Base-by-base conservation (phyloP, 2,329 filamentous ascomycete species). In the Cladorrhinum sp. region DNA sequence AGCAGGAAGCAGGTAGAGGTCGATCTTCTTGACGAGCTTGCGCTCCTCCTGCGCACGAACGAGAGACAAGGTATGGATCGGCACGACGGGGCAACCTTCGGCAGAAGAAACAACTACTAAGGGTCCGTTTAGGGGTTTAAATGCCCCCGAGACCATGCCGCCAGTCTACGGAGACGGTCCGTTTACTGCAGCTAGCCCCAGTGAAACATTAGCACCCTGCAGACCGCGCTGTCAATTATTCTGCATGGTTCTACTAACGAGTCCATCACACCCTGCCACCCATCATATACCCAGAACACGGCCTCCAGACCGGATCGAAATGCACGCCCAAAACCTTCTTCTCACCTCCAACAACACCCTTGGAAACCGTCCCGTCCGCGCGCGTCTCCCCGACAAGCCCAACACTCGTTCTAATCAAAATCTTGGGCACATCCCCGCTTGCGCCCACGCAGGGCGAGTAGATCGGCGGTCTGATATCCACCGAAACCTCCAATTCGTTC, bases 1-100 rank as follows among this genome's bases (percentile, higher is more conserved):
- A 84, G 70, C 73, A 3, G 77, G 77, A n/a, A 66, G 48, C n/a
- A 66, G 56, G 36, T 36, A 51, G 36, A 79, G 66, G 5, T 75
- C 68, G 67, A 79, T 68, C 60, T 67, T 66, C 12, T 61, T 52
- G 46, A 67, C 57, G 14, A 67, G 61, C 52, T 57, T 60, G 21
- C 42, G 58, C 55, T 68, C 66, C 12, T 59, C 62, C 48, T 60
- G 58, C 2, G 55, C n/a, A n/a, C n/a, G n/a, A n/a, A n/a, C n/a
- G n/a, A n/a, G n/a, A n/a, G n/a, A n/a, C n/a, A n/a, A n/a, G n/a
- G n/a, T n/a, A n/a, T n/a, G n/a, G n/a, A n/a, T n/a, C n/a, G n/a
- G n/a, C n/a, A n/a, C n/a, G n/a, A n/a, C n/a, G n/a, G n/a, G n/a
- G n/a, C n/a, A n/a, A n/a, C n/a, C n/a, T n/a, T n/a, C n/a, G n/a